A percentile compares a stretch with the other conserved stretches of the same genome.
Conservation (phyloP, 257 asterid genomes). For the Anisodus acutangulus region DNA sequence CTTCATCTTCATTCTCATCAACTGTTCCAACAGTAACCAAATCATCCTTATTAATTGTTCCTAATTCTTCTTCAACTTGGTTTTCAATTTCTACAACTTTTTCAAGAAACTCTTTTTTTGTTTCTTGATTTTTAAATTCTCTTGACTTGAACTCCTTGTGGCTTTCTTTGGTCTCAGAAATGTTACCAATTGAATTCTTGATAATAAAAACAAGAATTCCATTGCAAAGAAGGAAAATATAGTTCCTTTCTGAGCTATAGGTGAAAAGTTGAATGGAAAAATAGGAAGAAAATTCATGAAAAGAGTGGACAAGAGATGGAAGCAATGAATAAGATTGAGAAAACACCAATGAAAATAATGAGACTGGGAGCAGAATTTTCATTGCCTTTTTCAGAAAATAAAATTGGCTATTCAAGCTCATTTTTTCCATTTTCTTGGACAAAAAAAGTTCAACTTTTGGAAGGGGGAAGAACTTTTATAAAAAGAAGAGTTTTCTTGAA, state of each 20-base stretch:
- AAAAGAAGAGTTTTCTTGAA: slow-evolving; percentile 5
- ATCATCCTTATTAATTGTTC: background rate
- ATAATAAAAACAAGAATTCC: slow-evolving; percentile 70
- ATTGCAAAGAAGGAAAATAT: slow-evolving; percentile 69
- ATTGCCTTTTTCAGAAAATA: slow-evolving; percentile 41
- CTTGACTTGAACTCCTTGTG: background rate
- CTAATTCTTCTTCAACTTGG: background rate
- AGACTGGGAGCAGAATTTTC: slow-evolving; percentile 48
- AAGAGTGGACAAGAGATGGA: slow-evolving; percentile 36
- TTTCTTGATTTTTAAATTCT: background rate
- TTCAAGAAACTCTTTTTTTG: background rate
- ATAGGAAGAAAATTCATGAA: slow-evolving; percentile 35
- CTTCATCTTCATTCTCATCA: background rate
- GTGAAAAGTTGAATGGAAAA: slow-evolving; percentile 47
- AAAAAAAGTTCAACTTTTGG: background rate
- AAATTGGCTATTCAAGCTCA: slow-evolving; percentile 32
- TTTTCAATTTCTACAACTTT: background rate
- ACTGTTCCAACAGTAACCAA: background rate
- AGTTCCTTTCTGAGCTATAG: slow-evolving; percentile 60
- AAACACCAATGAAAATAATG: slow-evolving; percentile 44
- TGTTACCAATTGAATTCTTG: background rate
- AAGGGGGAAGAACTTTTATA: background rate
- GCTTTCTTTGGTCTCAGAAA: background rate
- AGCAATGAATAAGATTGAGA: slow-evolving; percentile 43
- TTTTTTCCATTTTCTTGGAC: slow-evolving; percentile 28